Percentiles rank a stretch among this genome's conserved stretches.
Conservation (phyloP, 2,329 filamentous ascomycete species). For the Pezicula rhizophila region DNA sequence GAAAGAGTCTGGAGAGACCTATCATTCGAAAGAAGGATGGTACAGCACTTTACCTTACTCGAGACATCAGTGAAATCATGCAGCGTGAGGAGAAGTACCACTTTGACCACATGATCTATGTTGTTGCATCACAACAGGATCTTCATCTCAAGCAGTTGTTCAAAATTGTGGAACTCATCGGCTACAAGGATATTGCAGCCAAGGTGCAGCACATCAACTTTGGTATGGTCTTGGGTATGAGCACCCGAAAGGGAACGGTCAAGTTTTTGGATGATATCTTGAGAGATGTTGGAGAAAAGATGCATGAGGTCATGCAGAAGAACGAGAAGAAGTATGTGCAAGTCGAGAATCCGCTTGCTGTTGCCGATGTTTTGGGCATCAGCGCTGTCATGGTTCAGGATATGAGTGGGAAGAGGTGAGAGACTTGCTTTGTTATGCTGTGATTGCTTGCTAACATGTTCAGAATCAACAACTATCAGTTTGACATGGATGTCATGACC, state of each 20-base stretch:
- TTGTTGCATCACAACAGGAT: constrained; percentile 67
- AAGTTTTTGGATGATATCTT: constrained; percentile 70
- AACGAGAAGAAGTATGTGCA: constrained; percentile 88
- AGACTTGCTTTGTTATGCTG: background rate
- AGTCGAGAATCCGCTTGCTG: constrained; percentile 73
- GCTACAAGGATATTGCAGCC: constrained; percentile 58
- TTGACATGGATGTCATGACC: constrained; percentile 77
- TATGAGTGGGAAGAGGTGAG: constrained; percentile 86
- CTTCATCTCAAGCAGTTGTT: constrained; percentile 69
- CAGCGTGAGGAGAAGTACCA: constrained; percentile 57
- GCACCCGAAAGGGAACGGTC: constrained; percentile 65
- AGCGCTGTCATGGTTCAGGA: constrained; percentile 97
- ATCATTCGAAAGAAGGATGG: constrained; percentile 70
- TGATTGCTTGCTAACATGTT: background rate
- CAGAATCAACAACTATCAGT: constrained; percentile 61
- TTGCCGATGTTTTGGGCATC: constrained; percentile 85
- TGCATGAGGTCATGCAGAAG: constrained; percentile 95
- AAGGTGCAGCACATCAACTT: constrained; percentile 74
- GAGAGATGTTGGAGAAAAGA: constrained; percentile 78
- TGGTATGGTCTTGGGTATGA: constrained; percentile 66
- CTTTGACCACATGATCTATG: constrained; percentile 77
- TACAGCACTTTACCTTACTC: constrained; percentile 70
- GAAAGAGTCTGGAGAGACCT: constrained; percentile 64
- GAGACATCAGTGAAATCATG: constrained; percentile 70
- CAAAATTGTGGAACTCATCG: constrained; percentile 70